Evolutionary conservation across 176 grass and related monocot species (phyloP), one percentile per base, ranked within the genome.

Genomic region (Lolium perenne): DNA sequence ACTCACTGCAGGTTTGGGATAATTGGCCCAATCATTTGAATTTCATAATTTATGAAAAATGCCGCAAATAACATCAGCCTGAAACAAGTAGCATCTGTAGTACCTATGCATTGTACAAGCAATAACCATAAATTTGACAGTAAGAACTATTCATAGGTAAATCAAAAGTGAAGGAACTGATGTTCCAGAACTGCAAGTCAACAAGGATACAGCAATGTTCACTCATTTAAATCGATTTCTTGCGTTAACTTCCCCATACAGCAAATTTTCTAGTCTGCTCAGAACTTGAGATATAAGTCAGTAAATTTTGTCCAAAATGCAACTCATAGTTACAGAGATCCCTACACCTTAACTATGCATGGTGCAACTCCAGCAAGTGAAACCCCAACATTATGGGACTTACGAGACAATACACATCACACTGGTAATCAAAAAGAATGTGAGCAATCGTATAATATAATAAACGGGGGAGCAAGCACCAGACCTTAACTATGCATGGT

Each of bases 301-400:
- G 0, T 82, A 73, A 18, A 2, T 65, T 74, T 38, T 50, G 20
- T 41, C 46, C 54, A 80, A 72, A 62, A 71, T 49, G 15, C 0
- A 49, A 86, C 13, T 8, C 40, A 18, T 60, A 74, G 43, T 25
- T 48, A 74, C 10, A 70, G 50, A 86, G 38, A 82, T 68, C 71
- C 71, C 7, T 21, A 18, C 16, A 0, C 16, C 53, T 0, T 38
- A 14, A 32, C 45, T 53, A 18, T 5, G 43, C 62, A 43, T 55
- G 17, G 26, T 43, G 29, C 13, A 17, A 23, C 13, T 23, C 26
- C 29, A 64, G 16, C 6, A 48, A 86, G 48, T 59, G n/a, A 71
- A 84, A 51, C 18, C 66, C 60, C 41, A 45, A 46, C 41, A 32
- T 35, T 35, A 35, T 3, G 32, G 32, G 46, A 22, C 46, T 35